Percentiles rank a stretch among this genome's conserved stretches.
These are phyloP conservation scores for Hygrocybe coccinea DNA, from an alignment of 768 basidiomycete species.

Conservation along the genomic window DNA sequence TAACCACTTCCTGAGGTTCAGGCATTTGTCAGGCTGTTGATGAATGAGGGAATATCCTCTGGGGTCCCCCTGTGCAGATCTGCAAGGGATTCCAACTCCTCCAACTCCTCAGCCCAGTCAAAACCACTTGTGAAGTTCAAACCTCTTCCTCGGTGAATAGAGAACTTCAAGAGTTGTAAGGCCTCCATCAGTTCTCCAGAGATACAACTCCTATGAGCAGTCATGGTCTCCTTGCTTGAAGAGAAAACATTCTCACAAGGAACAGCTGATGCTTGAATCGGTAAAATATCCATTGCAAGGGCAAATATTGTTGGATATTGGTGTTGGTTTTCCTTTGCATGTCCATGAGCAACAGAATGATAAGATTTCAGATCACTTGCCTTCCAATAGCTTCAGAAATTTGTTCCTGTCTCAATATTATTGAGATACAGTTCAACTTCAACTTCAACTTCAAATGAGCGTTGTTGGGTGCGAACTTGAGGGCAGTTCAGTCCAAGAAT, in stretches of 20 bases:
- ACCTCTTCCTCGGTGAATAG: slow-evolving; percentile 17
- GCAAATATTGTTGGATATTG: no score
- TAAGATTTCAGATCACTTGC: slow-evolving; percentile 8
- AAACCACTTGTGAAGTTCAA: slow-evolving; percentile 26
- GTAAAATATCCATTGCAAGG: no score
- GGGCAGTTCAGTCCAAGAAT: not conserved
- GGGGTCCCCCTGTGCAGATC: no score
- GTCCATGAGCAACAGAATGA: not conserved
- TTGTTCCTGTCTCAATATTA: slow-evolving; percentile 8
- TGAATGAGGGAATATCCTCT: no score
- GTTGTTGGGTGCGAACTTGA: not conserved
- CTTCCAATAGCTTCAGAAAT: slow-evolving; percentile 19
- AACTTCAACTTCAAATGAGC: slow-evolving; percentile 16
- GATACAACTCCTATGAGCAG: no score
- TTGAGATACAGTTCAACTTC: slow-evolving; percentile 18
- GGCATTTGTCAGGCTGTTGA: no score
- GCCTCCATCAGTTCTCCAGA: slow-evolving; percentile 23
- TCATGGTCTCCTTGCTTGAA: no score
- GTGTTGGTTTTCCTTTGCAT: no score
- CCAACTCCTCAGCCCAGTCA: slow-evolving; percentile 12
- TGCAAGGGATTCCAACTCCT: slow-evolving; percentile 1
- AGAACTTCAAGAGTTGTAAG: slow-evolving; percentile 30
- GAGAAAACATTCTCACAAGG: no score
- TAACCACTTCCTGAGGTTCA: no score
- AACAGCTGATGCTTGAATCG: no score